Conservation (phyloP, 164 flowering plant genomes). For the Paratinospora sagittata region DNA sequence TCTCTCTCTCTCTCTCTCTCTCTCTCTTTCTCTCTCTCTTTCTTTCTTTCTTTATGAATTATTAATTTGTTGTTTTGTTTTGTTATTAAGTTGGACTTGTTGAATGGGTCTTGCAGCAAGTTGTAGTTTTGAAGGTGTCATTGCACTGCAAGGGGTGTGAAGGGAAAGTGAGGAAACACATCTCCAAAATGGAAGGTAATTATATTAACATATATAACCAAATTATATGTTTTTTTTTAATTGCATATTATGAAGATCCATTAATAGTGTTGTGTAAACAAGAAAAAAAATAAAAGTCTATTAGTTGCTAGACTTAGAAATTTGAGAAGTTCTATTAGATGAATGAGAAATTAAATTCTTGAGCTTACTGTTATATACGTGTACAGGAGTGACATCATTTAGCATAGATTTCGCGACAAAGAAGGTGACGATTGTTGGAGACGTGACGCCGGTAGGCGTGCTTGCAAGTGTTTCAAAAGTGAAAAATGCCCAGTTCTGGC, state of each 20-base stretch:
- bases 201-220: neutral
- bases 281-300: too few relatives aligned
- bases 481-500: constrained; percentile 87
- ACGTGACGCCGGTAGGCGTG: constrained; percentile 70
- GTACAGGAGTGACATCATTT: constrained; percentile 83
- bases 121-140: constrained; percentile 82
- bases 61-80: neutral
- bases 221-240: too few relatives aligned
- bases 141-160: constrained; percentile 96
- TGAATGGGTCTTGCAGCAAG: constrained; percentile 47
- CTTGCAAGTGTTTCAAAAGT: constrained; percentile 77
- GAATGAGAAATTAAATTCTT: too few relatives aligned
- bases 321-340: too few relatives aligned
- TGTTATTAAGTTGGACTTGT: neutral
- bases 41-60: neutral
- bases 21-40: neutral
- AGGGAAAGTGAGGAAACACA: constrained; percentile 83
- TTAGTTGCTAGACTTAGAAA: too few relatives aligned
- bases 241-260: neutral
- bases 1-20: too few relatives aligned
- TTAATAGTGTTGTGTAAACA: too few relatives aligned
- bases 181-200: constrained; percentile 90
- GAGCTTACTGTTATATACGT: neutral
- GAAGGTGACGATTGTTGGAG: constrained; percentile 79
- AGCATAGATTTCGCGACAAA: constrained; percentile 63